A percentile compares a stretch with the other conserved stretches of the same genome.
Evolutionary conservation across 345 rosid genomes (phyloP).

Genomic region (Bruguiera sexangula): DNA sequence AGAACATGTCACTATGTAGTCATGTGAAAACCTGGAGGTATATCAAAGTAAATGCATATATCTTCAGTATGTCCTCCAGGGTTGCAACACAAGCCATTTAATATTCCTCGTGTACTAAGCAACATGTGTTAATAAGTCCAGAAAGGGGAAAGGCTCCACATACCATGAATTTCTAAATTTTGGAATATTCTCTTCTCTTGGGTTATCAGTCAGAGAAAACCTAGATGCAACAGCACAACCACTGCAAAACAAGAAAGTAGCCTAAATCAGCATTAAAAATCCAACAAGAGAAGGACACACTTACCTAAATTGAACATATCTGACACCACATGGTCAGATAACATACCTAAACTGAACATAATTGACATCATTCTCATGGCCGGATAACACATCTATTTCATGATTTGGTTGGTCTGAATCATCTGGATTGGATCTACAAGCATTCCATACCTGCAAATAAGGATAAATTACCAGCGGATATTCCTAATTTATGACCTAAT

Average conservation of each 20-base stretch:
- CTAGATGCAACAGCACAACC: conserved; percentile 88
- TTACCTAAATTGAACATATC: too few relatives aligned
- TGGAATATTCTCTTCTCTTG: conserved; percentile 75
- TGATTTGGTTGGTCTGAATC: conserved; percentile 76
- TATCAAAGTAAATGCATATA: neutral
- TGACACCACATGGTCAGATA: neutral
- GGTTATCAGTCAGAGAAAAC: conserved; percentile 56
- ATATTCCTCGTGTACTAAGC: too few relatives aligned
- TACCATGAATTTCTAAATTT: conserved; percentile 90
- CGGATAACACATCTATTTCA: conserved; percentile 86
- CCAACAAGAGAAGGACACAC: neutral
- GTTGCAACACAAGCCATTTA: too few relatives aligned
- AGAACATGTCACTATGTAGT: conserved; percentile 94
- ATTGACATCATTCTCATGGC: conserved; percentile 98
- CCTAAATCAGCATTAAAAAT: conserved; percentile 7
- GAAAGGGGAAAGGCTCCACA: conserved; percentile 11
- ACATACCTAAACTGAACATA: conserved; percentile 95
- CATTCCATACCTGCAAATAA: conserved; percentile 76
- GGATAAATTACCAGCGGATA: neutral
- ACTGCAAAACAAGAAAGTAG: conserved; percentile 49
- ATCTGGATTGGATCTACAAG: conserved; percentile 64
- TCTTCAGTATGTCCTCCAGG: neutral
- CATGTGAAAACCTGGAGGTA: conserved; percentile 75
- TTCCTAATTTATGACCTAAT: too few relatives aligned
- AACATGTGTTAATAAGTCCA: too few relatives aligned